Evolutionary conservation across 139 green algal species (phyloP), one percentile per base, ranked within the genome.

Genomic region (Chlorella sp.): DNA sequence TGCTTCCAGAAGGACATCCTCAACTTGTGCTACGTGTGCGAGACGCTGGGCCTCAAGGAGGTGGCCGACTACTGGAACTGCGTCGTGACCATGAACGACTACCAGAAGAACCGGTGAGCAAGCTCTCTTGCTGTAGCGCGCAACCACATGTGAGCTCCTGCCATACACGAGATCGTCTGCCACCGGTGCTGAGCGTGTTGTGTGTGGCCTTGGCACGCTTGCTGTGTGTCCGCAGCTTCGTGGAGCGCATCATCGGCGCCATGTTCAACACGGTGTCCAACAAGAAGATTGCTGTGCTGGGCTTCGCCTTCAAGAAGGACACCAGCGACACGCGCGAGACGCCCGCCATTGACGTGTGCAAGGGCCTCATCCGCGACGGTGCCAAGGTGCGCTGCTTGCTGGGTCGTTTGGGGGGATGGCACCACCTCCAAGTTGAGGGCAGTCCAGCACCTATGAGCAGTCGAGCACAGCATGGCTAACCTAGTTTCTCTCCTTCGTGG

Each of bases 1-100:
- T 99, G 96, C 91, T 99, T 99, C 89, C 96, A 99, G 85, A 98
- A 98, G 84, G 95, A 99, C 74, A 99, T 99, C 79, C 89, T 99
- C 33, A 99, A 99, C 88, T 72, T 91, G 84, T 89, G 88, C 62
- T 99, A 99, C 84, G 97, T 99, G 79, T 97, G 92, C 74, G 93
- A 97, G 82, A 93, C 77, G 3, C 84, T 95, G 4, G 95, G 95
- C 31, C 86, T 99, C 6, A 86, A 93, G 69, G 86, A 97, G 78
- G 94, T 98, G 32, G 93, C 94, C 1, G 84, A 96, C 35, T 99
- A 99, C 91, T 99, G 95, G 95, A 68, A 65, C 63, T 79, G 89
- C 76, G 91, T 97, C 31, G 88, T 98, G 29, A 73, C 76, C 31
- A 98, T 99, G 86, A 99, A 99, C 79, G 94, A 99, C 85, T 99